Evolutionary conservation across 2,329 filamentous ascomycete species (phyloP).

Genomic region (Colletotrichum lupini): DNA sequence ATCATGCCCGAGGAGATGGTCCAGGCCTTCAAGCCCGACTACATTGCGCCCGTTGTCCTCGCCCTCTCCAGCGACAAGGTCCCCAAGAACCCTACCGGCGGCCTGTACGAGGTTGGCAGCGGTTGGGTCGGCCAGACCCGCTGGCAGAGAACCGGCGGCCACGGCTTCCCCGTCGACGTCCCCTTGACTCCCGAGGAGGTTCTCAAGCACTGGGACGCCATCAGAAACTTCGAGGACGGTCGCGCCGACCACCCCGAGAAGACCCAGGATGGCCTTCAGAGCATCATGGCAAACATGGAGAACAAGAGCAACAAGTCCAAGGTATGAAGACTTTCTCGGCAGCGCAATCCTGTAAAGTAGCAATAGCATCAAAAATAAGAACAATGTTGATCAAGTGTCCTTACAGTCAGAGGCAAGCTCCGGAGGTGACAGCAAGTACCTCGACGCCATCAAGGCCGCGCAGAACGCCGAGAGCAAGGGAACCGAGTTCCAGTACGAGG

Average conservation of each 20-base stretch:
- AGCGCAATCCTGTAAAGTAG: conserved; percentile 33
- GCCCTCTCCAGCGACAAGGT: conserved; percentile 87
- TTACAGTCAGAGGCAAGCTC: conserved; percentile 28
- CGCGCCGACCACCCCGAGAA: conserved; percentile 88
- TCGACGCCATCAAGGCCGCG: conserved; percentile 80
- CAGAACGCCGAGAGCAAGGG: conserved; percentile 77
- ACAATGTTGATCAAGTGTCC: conserved; percentile 36
- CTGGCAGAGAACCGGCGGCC: conserved; percentile 92
- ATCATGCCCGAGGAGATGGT: conserved; percentile 98
- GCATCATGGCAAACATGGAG: conserved; percentile 82
- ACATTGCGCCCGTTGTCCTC: conserved; percentile 92
- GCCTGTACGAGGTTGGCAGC: conserved; percentile 93
- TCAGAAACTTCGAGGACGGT: conserved; percentile 88
- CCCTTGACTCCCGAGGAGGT: conserved; percentile 88
- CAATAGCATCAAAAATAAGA: conserved; percentile 37
- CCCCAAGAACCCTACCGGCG: conserved; percentile 84
- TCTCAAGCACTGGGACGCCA: conserved; percentile 77
- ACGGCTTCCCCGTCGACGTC: conserved; percentile 90
- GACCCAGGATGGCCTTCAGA: conserved; percentile 79
- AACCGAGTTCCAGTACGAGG: conserved; percentile 84
- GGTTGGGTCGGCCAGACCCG: conserved; percentile 93
- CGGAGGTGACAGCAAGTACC: conserved; percentile 60
- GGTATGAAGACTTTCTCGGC: conserved; percentile 61
- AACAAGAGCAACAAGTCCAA: conserved; percentile 70
- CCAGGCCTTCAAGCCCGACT: conserved; percentile 98